These are phyloP conservation scores for Nicotiana sylvestris DNA, from an alignment of 257 asterid species.

Conservation along the genomic window DNA sequence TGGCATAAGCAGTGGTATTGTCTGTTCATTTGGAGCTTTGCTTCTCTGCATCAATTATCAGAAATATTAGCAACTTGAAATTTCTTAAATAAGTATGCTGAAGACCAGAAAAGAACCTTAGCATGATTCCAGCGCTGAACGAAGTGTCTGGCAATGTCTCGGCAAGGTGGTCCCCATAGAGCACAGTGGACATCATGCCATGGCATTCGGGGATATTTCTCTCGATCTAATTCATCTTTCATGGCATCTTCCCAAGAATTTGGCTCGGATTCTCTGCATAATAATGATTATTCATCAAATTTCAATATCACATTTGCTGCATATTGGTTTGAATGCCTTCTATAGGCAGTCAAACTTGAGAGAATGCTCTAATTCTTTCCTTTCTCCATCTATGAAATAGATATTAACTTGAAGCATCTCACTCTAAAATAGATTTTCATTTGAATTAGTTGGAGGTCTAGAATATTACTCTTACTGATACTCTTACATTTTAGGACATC, in stretches of 20 bases:
- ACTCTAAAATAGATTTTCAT: not conserved
- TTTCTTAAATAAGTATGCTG: conserved; percentile 6
- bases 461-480: not conserved
- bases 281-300: not conserved
- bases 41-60: conserved; percentile 55
- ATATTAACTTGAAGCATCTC: not conserved
- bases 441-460: not conserved
- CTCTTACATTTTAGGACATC: not conserved
- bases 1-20: conserved; percentile 89
- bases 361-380: not conserved
- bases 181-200: conserved; percentile 99
- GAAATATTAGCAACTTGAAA: conserved; percentile 26
- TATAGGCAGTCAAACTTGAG: not conserved
- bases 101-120: conserved; percentile 46
- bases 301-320: not conserved
- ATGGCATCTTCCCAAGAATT: conserved; percentile 92
- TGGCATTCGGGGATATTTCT: conserved; percentile 92
- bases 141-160: conserved; percentile 92
- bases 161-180: conserved; percentile 95
- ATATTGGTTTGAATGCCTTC: not conserved
- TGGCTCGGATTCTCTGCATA: conserved; percentile 89
- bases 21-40: conserved; percentile 81
- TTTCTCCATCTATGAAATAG: not conserved
- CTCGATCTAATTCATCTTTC: conserved; percentile 84
- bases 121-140: conserved; percentile 99